Evolutionary conservation across 176 grass and related monocot species (phyloP).

Genomic region (Hyparrhenia diplandra): DNA sequence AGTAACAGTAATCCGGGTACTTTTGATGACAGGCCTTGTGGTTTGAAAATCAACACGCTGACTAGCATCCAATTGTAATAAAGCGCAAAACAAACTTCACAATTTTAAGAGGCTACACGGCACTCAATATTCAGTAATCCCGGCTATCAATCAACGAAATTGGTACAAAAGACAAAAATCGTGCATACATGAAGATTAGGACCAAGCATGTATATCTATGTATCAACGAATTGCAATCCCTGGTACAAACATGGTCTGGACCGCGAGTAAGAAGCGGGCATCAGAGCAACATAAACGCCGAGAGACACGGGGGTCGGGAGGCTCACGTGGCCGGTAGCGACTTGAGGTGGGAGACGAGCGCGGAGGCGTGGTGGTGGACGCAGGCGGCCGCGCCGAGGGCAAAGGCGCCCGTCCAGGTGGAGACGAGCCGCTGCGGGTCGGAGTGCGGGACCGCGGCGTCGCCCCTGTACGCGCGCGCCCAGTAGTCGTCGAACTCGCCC

Average conservation of each 20-base stretch:
- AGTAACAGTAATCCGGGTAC: background rate
- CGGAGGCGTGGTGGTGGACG: conserved; percentile 61
- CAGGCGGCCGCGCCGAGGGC: conserved; percentile 71
- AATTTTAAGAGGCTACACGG: background rate
- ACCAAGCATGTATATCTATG: background rate
- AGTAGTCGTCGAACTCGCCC: conserved; percentile 73
- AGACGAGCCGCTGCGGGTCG: conserved; percentile 55
- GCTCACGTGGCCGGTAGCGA: conserved; percentile 27
- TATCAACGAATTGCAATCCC: background rate
- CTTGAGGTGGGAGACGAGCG: conserved; percentile 39
- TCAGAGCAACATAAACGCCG: background rate
- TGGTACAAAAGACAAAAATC: background rate
- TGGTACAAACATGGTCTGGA: background rate
- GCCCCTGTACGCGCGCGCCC: conserved; percentile 68
- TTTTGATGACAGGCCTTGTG: background rate
- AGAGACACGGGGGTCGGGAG: background rate
- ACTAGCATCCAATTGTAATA: background rate
- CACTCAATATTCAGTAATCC: background rate
- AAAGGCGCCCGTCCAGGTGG: conserved; percentile 69
- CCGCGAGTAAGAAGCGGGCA: background rate
- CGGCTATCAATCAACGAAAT: background rate
- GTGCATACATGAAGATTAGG: background rate
- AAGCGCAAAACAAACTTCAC: background rate
- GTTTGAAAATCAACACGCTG: too few species aligned
- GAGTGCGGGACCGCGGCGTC: conserved; percentile 84